Base-by-base conservation (phyloP, 2,329 filamentous ascomycete genomes). In the Tolypocladium ovalisporum region DNA sequence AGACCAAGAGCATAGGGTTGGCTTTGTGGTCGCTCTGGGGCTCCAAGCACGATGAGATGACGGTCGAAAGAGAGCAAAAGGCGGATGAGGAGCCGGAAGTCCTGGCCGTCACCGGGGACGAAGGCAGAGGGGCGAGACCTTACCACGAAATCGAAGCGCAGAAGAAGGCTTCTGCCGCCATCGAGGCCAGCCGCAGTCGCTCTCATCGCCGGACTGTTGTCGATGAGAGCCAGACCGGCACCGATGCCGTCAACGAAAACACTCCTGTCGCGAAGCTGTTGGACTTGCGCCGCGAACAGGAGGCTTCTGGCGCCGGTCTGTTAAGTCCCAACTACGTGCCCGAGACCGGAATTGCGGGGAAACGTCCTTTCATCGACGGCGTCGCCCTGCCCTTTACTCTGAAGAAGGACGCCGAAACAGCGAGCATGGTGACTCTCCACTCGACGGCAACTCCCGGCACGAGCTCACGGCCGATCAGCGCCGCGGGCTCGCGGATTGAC, bases 1-100 rank as follows among this genome's bases (percentile, higher is more conserved):
- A 78, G 71, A 79, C 73, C 62, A 86, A 82, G 77, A 91, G 88
- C 62, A 83, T 87, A 72, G 89, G 88, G 9, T 76, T 97, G 70
- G 83, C 86, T 2, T 75, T 97, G 62, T 97, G 93, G 93, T 88
- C 85, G 54, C 77, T 87, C 1, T 95, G 91, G 88, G 91, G 90
- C 17, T 92, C 87, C 52, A 95, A 89, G 68, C 90, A 97, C 67
- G 94, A 97, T 67, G 82, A 93, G 70, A 79, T 79, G 60, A 88
- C 88, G 0, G 79, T 95, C 4, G 74, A 77, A 52, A 75, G 82
- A 4, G 82, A 86, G 67, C 70, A 80, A 55, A 77, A 79, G 61
- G 78, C 78, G 1, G 76, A 78, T 2, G 71, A 72, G 58, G 64
- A 69, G 32, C 65, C 68, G 2, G 67, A 66, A 22, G 58, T 62